phyloP scores from a whole-genome alignment of 257 asterid genomes.

The Dorcoceras hygrometricum region DNA sequence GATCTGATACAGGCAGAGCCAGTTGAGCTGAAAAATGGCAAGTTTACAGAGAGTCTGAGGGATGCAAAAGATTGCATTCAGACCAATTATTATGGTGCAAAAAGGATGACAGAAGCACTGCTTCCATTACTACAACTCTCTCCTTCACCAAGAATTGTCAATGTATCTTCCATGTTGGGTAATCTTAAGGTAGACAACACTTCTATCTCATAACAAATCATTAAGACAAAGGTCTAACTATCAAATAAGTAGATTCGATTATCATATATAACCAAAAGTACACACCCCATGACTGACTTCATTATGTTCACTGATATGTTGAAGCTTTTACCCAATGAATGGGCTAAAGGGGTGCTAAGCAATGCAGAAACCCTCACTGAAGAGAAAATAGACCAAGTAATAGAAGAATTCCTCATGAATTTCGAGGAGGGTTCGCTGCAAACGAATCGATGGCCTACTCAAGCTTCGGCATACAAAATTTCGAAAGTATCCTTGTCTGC shows the following conservation, averaged over 20 bases:
- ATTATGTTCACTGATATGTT: neutral
- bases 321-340: conserved; percentile 38
- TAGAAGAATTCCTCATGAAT: conserved; percentile 33
- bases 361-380: conserved; percentile 36
- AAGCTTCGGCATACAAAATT: conserved; percentile 40
- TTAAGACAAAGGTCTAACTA: no score
- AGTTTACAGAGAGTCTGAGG: conserved; percentile 24
- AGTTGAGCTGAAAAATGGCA: conserved; percentile 25
- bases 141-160: conserved; percentile 45
- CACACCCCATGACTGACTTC: no score
- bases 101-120: conserved; percentile 34
- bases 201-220: neutral
- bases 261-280: no score
- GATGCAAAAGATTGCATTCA: conserved; percentile 37
- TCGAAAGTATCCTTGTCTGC: conserved; percentile 60
- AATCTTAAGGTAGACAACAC: conserved; percentile 30
- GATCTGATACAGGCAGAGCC: conserved; percentile 25
- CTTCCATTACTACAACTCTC: conserved; percentile 40
- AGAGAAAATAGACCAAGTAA: conserved; percentile 37
- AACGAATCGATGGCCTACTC: conserved; percentile 44
- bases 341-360: conserved; percentile 40
- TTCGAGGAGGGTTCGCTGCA: conserved; percentile 31
- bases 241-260: no score
- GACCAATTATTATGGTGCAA: conserved; percentile 46
- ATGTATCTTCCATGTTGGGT: conserved; percentile 47